A percentile compares a stretch with the other conserved stretches of the same genome.
These are phyloP conservation scores for Fusarium cicatricum DNA, from an alignment of 2,329 filamentous ascomycete species.

Conservation along the genomic window DNA sequence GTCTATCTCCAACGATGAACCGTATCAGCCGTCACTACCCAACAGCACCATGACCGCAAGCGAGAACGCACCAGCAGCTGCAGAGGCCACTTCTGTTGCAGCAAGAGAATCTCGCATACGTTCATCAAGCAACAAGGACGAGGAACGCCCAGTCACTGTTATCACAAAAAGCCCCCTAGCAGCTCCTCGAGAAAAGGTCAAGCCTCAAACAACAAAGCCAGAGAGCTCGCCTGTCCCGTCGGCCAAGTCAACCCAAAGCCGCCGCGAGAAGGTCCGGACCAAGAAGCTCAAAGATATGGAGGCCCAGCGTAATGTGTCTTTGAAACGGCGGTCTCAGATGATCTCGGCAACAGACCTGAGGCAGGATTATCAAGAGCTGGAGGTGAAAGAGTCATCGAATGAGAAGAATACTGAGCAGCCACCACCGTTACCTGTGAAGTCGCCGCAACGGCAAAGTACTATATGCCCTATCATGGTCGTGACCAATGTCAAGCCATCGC, in stretches of 20 bases:
- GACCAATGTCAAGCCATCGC: conserved; percentile 47
- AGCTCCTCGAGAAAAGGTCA: conserved; percentile 2
- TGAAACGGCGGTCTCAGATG: conserved; percentile 32
- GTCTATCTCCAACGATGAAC: conserved; percentile 14
- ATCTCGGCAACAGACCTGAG: background rate
- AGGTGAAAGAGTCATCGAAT: background rate
- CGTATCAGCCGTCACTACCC: conserved; percentile 23
- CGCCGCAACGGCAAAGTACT: conserved; percentile 32
- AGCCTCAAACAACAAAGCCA: conserved; percentile 3
- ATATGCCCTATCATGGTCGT: conserved; percentile 53
- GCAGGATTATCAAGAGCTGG: conserved; percentile 1
- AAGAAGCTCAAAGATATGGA: conserved; percentile 53
- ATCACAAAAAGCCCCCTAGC: conserved; percentile 37
- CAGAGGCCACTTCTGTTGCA: conserved; percentile 22
- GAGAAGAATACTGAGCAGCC: conserved; percentile 12
- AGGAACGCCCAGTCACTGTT: conserved; percentile 27
- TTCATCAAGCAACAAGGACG: conserved; percentile 13
- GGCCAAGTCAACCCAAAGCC: conserved; percentile 41
- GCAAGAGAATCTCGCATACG: conserved; percentile 23
- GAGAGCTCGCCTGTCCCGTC: conserved; percentile 25
- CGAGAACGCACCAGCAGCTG: conserved; percentile 26
- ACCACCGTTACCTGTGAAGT: conserved; percentile 25
- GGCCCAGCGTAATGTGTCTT: conserved; percentile 39
- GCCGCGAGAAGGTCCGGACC: conserved; percentile 51
- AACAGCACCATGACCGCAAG: conserved; percentile 33